Percentiles rank a stretch among this genome's conserved stretches.
phyloP scores from a whole-genome alignment of 2,329 filamentous ascomycete genomes.

The Aureobasidium sp. region DNA sequence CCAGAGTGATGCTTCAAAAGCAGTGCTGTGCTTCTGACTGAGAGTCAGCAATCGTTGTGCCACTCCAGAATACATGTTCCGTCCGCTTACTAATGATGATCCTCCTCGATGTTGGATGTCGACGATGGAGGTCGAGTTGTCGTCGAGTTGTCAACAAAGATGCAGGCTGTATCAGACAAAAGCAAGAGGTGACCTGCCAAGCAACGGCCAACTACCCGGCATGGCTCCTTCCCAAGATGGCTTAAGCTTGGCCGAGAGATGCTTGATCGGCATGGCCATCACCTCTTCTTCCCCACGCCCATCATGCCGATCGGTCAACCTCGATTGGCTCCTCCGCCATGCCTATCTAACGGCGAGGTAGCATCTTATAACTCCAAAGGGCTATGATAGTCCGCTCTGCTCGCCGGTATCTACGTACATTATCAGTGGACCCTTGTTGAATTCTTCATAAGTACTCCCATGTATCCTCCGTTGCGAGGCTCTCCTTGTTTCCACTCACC shows the following conservation, averaged over 20 bases:
- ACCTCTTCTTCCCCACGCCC: background rate
- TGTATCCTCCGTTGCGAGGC: background rate
- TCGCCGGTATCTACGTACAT: background rate
- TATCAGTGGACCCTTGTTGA: background rate
- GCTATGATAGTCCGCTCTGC: background rate
- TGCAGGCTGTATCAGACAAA: background rate
- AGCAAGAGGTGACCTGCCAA: background rate
- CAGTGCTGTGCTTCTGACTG: background rate
- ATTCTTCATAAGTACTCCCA: background rate
- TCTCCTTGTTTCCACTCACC: background rate
- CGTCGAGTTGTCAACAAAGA: background rate
- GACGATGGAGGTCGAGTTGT: background rate
- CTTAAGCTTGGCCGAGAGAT: slow-evolving; percentile 1
- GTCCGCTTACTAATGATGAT: background rate
- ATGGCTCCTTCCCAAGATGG: background rate
- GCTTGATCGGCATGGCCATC: background rate
- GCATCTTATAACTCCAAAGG: background rate
- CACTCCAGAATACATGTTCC: background rate
- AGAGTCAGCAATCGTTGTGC: background rate
- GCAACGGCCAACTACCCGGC: background rate
- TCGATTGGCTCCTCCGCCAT: background rate
- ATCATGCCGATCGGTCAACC: background rate
- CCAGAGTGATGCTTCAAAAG: background rate
- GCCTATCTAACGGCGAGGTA: slow-evolving; percentile 5
- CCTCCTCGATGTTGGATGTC: background rate